Evolutionary conservation across 495 filamentous ascomycete species (phyloP).

Genomic region (Hypoxylon fragiforme): DNA sequence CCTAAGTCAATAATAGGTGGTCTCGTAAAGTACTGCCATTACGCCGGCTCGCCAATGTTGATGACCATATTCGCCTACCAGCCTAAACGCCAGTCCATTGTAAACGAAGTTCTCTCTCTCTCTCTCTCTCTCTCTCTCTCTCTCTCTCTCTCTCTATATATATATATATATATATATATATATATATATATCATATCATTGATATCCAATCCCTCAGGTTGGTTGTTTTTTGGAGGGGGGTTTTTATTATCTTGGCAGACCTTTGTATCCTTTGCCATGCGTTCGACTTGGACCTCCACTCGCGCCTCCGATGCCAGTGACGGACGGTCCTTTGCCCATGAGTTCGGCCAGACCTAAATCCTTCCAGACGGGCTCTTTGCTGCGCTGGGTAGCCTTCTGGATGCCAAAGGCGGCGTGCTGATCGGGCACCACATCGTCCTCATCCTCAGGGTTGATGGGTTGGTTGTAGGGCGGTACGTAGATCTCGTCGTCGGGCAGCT

Average conservation of each 20-base stretch:
- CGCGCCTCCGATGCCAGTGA: conserved; percentile 15
- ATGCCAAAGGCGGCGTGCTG: conserved; percentile 98
- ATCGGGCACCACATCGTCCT: conserved; percentile 96
- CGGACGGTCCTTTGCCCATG: conserved; percentile 61
- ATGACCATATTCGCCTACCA: background rate
- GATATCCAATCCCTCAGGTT: too few species aligned
- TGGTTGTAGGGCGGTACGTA: conserved; percentile 88
- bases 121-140: too few species aligned
- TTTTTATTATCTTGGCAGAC: conserved; percentile 50
- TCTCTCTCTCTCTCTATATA: too few species aligned
- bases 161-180: too few species aligned
- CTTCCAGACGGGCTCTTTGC: conserved; percentile 76
- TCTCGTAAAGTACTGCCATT: background rate
- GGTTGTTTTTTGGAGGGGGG: too few species aligned
- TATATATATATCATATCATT: background rate
- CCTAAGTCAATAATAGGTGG: background rate
- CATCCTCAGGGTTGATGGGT: conserved; percentile 94
- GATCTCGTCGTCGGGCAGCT: conserved; percentile 74
- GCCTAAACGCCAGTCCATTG: background rate
- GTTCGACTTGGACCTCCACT: conserved; percentile 2
- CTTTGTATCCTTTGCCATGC: conserved; percentile 33
- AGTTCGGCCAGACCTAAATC: conserved; percentile 79
- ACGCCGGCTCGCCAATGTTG: conserved; percentile 13
- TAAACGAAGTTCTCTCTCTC: background rate
- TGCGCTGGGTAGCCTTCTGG: conserved; percentile 75